Evolutionary conservation across 108 stramenopile genomes (phyloP).

Genomic region (Cyclotella cryptica): DNA sequence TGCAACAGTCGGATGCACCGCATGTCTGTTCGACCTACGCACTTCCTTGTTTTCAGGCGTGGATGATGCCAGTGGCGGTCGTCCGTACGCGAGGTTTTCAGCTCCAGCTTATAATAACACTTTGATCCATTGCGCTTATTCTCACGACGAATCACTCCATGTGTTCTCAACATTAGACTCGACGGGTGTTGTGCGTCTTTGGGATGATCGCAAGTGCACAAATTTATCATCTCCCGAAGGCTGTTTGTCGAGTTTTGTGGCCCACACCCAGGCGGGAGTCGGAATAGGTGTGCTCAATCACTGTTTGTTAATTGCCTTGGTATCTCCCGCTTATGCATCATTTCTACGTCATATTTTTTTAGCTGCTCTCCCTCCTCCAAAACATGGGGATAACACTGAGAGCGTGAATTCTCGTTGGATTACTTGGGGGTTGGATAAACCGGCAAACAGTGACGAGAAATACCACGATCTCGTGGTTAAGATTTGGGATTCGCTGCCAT

Average conservation of each 20-base stretch:
- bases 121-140: constrained; percentile 67
- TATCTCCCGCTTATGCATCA: too few relatives aligned
- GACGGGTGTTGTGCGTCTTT: constrained; percentile 66
- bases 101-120: constrained; percentile 31
- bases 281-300: too few relatives aligned
- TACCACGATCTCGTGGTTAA: constrained; percentile 63
- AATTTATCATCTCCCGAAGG: constrained; percentile 6
- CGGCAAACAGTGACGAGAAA: constrained; percentile 26
- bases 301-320: too few relatives aligned
- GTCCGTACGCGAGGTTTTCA: constrained; percentile 63
- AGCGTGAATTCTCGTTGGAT: constrained; percentile 50
- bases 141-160: constrained; percentile 60
- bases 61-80: constrained; percentile 29
- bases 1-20: constrained; percentile 56
- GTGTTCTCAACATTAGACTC: constrained; percentile 67
- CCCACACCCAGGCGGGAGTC: constrained; percentile 61
- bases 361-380: constrained; percentile 40
- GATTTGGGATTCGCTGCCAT: constrained; percentile 51
- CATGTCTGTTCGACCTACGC: constrained; percentile 74
- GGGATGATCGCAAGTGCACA: constrained; percentile 72
- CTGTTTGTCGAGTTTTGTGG: constrained; percentile 47
- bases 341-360: too few relatives aligned
- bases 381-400: neutral
- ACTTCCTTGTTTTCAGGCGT: constrained; percentile 40
- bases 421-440: constrained; percentile 77